phyloP scores from a whole-genome alignment of 2,329 filamentous ascomycete genomes.

The Exophiala alcalophila region DNA sequence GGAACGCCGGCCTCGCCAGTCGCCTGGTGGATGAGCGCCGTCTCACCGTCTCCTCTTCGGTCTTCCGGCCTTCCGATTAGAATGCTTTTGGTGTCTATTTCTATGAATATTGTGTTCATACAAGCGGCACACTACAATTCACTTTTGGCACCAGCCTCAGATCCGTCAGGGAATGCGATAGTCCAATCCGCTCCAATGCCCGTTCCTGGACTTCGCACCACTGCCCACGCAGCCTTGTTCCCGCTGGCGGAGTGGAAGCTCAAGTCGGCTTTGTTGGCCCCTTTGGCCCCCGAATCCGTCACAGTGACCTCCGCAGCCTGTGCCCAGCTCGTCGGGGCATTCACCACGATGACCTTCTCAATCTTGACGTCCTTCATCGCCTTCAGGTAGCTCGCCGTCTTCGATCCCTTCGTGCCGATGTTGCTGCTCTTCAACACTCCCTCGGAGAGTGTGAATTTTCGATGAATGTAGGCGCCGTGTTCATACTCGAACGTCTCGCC shows the following conservation, averaged over 20 bases:
- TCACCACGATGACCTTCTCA: slow-evolving; percentile 80
- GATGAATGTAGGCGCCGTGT: slow-evolving; percentile 82
- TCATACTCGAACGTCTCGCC: slow-evolving; percentile 89
- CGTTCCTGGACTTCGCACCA: slow-evolving; percentile 62
- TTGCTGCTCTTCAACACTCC: slow-evolving; percentile 68
- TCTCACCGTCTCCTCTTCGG: too few relatives aligned
- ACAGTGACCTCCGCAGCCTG: slow-evolving; percentile 56
- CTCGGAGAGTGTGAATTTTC: slow-evolving; percentile 65
- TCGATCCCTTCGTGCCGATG: slow-evolving; percentile 57
- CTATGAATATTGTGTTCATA: too few relatives aligned
- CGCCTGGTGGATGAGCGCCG: too few relatives aligned
- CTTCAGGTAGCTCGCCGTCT: slow-evolving; percentile 73
- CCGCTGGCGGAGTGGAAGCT: slow-evolving; percentile 58
- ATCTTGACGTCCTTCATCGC: slow-evolving; percentile 73
- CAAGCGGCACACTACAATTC: too few relatives aligned
- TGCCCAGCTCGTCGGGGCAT: slow-evolving; percentile 71
- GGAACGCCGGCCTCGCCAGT: too few relatives aligned
- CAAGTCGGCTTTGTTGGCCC: slow-evolving; percentile 52
- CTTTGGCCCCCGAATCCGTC: slow-evolving; percentile 46
- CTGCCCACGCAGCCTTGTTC: slow-evolving; percentile 59
- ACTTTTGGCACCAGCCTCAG: slow-evolving; percentile 10
- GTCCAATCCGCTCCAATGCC: slow-evolving; percentile 64
- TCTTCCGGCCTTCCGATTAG: too few relatives aligned
- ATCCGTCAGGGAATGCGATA: slow-evolving; percentile 50
- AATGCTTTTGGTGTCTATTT: too few relatives aligned